Evolutionary conservation across 1,139 yeast species (phyloP), one percentile per base, ranked within the genome.

Genomic region (Saccharomycopsis hybrid): DNA sequence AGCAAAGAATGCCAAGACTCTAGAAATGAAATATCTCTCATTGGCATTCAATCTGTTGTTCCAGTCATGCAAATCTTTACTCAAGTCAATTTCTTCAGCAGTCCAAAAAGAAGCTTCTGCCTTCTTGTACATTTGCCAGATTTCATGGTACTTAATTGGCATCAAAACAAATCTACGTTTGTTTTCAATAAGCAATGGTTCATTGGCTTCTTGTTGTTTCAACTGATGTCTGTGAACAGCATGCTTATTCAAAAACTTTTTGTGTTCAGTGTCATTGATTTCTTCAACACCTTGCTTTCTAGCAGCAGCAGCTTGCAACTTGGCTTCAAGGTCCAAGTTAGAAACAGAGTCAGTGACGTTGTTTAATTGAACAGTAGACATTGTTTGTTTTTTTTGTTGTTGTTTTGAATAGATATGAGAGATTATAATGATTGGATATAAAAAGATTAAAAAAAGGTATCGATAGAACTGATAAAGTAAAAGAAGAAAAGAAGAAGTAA

Each of bases 21-120:
- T 82, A 29, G 96, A 85, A 59, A 92, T 73, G 68, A 92, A 94
- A 70, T 72, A 90, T 63, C 95, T 80, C 74, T 92, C 97, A 65
- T 90, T 90, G 50, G 86, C 94, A 64, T 74, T 88, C 71, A 92
- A 73, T 61, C 74, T 74, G 70, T 84, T 75, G 65, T 86, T 88
- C 96, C 97, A 90, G 72, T 92, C 97, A 62, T 77, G 77, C 56
- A 77, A 66, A 68, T 92, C 99, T 74, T 92, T 92, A 57, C 95
- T 82, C 60, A 92, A 78, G 69, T 92, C 99, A 60, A 94, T 89
- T 73, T 92, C 99, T 74, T 92, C 99, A 49, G 98, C 97, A 48
- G 98, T 92, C 99, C 99, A 92, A 78, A 92, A 92, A n/a, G 97
- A 89, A 29, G 98, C 97, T 74, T 94, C 99, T 43, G 97, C 97